These are phyloP conservation scores for Meira nashicola DNA, from an alignment of 1,284 basidiomycete genomes.

Conservation along the genomic window DNA sequence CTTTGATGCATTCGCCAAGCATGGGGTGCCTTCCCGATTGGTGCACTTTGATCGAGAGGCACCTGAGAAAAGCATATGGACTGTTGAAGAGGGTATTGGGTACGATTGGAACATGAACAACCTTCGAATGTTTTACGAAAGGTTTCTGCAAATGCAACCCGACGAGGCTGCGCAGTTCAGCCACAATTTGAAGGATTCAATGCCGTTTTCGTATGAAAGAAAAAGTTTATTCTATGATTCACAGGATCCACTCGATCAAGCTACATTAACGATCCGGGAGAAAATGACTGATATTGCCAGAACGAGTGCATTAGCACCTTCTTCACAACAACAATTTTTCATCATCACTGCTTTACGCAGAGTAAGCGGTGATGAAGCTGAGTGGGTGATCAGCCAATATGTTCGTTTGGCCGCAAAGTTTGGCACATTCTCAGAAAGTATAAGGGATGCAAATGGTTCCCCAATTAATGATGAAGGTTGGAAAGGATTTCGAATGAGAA, in stretches of 20 bases:
- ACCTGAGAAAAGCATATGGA: neutral
- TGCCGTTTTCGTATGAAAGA: neutral
- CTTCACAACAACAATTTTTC: neutral
- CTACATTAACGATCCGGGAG: neutral
- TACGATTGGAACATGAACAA: neutral
- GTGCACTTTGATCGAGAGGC: neutral
- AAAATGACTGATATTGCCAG: neutral
- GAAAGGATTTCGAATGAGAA: neutral
- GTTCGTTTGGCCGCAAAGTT: neutral
- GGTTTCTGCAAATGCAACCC: neutral
- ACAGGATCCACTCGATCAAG: neutral
- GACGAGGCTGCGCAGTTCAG: neutral
- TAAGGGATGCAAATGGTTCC: neutral
- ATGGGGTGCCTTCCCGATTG: neutral
- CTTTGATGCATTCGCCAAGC: slow-evolving; percentile 6
- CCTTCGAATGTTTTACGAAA: neutral
- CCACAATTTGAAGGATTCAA: no score
- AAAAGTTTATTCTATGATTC: neutral
- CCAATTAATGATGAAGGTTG: slow-evolving; percentile 4
- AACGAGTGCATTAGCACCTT: neutral
- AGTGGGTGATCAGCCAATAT: slow-evolving; percentile 1
- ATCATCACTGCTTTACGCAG: neutral
- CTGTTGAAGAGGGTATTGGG: neutral
- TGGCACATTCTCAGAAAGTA: neutral
- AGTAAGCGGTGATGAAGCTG: neutral